phyloP scores from a whole-genome alignment of 2,329 filamentous ascomycete species.

The Xenoacremonium recifei region DNA sequence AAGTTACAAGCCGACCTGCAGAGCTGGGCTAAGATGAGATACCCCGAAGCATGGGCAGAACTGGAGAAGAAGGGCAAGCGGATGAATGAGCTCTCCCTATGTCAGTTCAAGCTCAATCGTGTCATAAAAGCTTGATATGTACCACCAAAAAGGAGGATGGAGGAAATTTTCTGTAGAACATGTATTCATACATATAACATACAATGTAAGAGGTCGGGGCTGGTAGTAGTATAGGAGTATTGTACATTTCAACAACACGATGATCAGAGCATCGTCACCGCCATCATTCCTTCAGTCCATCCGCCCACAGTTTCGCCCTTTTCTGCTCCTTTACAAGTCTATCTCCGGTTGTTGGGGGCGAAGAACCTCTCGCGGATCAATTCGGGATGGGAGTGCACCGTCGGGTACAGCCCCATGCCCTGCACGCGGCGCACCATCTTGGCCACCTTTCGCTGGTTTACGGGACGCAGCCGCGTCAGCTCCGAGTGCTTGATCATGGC shows the following conservation, averaged over 20 bases:
- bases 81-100: conserved; percentile 42
- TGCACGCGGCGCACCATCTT: conserved; percentile 89
- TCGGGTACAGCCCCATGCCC: conserved; percentile 89
- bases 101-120: conserved; percentile 49
- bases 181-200: conserved; percentile 33
- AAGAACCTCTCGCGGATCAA: conserved; percentile 54
- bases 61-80: conserved; percentile 55
- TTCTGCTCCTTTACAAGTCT: too few relatives aligned
- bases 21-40: conserved; percentile 68
- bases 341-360: too few relatives aligned
- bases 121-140: conserved; percentile 47
- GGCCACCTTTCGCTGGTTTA: conserved; percentile 90
- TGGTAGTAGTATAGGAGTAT: too few relatives aligned
- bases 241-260: conserved; percentile 33
- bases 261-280: conserved; percentile 23
- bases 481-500: conserved; percentile 79
- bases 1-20: conserved; percentile 69
- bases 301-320: too few relatives aligned
- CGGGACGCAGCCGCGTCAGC: conserved; percentile 76
- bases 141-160: conserved; percentile 28
- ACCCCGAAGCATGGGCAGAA: conserved; percentile 67
- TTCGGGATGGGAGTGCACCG: conserved; percentile 85
- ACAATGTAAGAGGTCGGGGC: conserved; percentile 23
- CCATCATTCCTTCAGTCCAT: conserved; percentile 14
- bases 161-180: conserved; percentile 23